Evolutionary conservation across 441 rosid species (phyloP), one percentile per base, ranked within the genome.

Genomic region (Croton setiger): DNA sequence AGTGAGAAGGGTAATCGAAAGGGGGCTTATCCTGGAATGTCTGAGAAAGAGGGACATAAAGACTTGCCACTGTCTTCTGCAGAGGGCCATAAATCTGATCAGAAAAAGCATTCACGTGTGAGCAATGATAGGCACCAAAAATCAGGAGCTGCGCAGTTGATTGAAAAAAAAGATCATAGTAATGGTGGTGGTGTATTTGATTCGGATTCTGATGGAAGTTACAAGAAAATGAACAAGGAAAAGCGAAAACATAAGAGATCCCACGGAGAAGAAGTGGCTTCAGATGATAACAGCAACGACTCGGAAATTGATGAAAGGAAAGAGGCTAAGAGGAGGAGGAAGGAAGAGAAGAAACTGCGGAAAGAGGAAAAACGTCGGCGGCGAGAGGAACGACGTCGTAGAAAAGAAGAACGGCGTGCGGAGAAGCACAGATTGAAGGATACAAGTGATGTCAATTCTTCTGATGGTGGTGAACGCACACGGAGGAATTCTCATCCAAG

Each of bases 251-350:
- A 79, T 75, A 93, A 81, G 80, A 83, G 89, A 75, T 83, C 84
- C 31, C 83, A 72, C 35, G 82, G 81, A 80, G 84, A 66, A 69
- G 92, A 81, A 72, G 75, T 62, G 71, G 80, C 86, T 52, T 89
- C 96, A 67, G 93, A 83, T 75, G 87, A 75, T 70, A 66, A 75
- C 71, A 83, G 89, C 73, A 69, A 72, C 78, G 91, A 80, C 71
- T 89, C 96, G 71, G 96, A 88, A 72, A 54, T 80, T 64, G 92
- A 82, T 71, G 93, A 83, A 64, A 91, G 86, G 86, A 93, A 86
- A 82, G 96, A 91, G 75, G 83, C 84, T 67, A 93, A 93, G 79
- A 86, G 83, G 88, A 88, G 91, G 86, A 85, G 81, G 82, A 96
- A 80, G 77, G 97, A 89, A 75, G 99, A 91, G 74, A 96, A 84